Evolutionary conservation across 192 early-diverging fungal species (phyloP), one percentile per base, ranked within the genome.

Genomic region (Linnemannia exigua): DNA sequence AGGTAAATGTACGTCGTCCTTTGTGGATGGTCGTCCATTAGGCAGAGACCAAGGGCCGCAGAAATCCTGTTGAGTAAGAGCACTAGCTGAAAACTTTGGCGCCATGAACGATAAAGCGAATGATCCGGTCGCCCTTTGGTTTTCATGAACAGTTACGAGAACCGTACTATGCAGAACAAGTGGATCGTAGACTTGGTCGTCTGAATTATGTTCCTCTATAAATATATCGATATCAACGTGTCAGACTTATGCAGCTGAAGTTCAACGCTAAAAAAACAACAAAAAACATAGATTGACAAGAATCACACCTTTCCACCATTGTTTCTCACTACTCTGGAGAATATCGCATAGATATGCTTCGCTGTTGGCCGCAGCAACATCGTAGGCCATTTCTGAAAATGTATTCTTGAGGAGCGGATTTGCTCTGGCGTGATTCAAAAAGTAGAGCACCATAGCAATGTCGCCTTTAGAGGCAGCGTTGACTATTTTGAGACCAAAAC

Each of bases 361-460:
- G 47, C 92, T 90, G 54, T 89, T 88, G 51, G 91, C 93, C 3
- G 96, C 94, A 19, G 95, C 95, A 25, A 93, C 90, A 86, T 96
- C 94, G 86, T 96, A 96, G 1, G 96, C 96, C 3, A 90, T 87
- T 70, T 97, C 96, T 3, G 90, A 94, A 80, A 94, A 90, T 1
- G 80, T 91, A 46, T 94, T 95, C 58, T 90, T 91, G 12, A 93
- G 74, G 5, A 94, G 74, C 1, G 95, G 94, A 58, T 95, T 90
- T 7, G 94, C 93, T 37, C 79, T 70, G 36, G 89, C 84, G 58
- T 89, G 81, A 19, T 93, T 80, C 70, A 97, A 87, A 66, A 97
- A 88, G 70, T 91, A 92, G 46, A 94, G 84, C 5, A 95, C 94
- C 69, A 95, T 90, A 28, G 89, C 80, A 38, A 91, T 76, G 76